Percentiles rank a stretch among this genome's conserved stretches.
These are phyloP conservation scores for Schwanniomyces polymorphus DNA, from an alignment of 805 yeast species.

Conservation along the genomic window DNA sequence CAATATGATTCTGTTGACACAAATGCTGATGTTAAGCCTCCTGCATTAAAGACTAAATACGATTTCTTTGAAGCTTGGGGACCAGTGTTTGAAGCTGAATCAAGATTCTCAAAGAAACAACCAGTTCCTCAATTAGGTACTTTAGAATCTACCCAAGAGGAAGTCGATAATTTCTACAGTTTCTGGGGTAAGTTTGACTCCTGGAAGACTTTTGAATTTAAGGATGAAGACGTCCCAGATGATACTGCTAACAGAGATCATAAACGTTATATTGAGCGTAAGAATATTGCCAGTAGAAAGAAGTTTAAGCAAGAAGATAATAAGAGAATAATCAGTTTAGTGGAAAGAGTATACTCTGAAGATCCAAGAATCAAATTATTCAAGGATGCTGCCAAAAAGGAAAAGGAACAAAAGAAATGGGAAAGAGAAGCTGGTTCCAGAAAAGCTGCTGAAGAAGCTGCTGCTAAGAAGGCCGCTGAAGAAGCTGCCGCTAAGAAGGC, in stretches of 20 bases:
- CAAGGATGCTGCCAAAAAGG: constrained; percentile 93
- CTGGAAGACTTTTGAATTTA: constrained; percentile 97
- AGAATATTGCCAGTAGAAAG: constrained; percentile 94
- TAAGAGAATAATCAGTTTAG: constrained; percentile 80
- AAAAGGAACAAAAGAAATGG: constrained; percentile 94
- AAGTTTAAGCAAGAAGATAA: constrained; percentile 98
- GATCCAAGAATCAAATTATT: constrained; percentile 94
- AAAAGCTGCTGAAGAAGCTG: constrained; percentile 92
- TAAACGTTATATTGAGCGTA: constrained; percentile 97
- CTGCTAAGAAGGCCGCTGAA: constrained; percentile 83
- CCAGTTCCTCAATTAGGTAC: constrained; percentile 86
- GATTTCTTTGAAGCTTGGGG: constrained; percentile 93
- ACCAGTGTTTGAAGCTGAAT: constrained; percentile 87
- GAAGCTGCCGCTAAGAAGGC: constrained; percentile 77
- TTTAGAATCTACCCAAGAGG: constrained; percentile 64
- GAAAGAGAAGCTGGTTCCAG: constrained; percentile 97
- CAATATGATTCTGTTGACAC: constrained; percentile 96
- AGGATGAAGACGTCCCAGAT: constrained; percentile 99
- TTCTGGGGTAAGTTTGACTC: constrained; percentile 96
- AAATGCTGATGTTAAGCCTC: constrained; percentile 81
- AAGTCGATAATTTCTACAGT: constrained; percentile 85
- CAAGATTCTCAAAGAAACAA: constrained; percentile 87
- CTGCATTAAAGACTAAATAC: constrained; percentile 61
- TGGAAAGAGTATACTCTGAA: constrained; percentile 83
- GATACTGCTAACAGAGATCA: constrained; percentile 99